These are phyloP conservation scores for Fraxinus sp. DNA, from an alignment of 305 asterid species.

Conservation along the genomic window DNA sequence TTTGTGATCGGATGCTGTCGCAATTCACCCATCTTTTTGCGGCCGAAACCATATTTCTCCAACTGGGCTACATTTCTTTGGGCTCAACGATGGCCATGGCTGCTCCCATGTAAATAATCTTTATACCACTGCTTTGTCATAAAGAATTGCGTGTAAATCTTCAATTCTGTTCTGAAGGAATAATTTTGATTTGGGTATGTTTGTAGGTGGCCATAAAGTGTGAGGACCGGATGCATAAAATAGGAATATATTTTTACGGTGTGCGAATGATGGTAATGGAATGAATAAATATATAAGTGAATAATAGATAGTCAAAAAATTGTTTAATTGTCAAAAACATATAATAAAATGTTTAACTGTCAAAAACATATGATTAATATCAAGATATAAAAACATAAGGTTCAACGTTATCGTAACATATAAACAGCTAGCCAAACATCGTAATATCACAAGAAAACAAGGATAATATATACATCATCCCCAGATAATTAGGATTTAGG, in stretches of 20 bases:
- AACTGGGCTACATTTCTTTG: conserved; percentile 51
- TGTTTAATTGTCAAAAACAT: too few species aligned
- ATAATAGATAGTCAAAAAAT: too few species aligned
- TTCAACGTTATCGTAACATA: too few species aligned
- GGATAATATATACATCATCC: too few species aligned
- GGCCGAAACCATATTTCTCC: conserved; percentile 20
- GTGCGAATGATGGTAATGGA: too few species aligned
- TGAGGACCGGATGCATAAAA: conserved; percentile 80
- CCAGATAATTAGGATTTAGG: too few species aligned
- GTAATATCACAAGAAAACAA: too few species aligned
- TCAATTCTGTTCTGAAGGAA: background rate
- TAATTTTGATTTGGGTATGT: background rate
- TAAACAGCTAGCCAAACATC: too few species aligned
- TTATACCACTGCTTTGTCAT: background rate
- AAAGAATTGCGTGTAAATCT: background rate
- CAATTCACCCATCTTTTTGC: conserved; percentile 51
- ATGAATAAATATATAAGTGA: too few species aligned
- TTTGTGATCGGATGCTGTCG: conserved; percentile 85
- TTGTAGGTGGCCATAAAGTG: conserved; percentile 74
- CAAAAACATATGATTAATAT: too few species aligned
- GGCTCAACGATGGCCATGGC: conserved; percentile 91
- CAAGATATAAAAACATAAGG: too few species aligned
- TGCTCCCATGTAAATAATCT: conserved; percentile 69
- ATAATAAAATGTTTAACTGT: too few species aligned
- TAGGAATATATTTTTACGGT: conserved; percentile 18